Base-by-base conservation (phyloP, 2,329 filamentous ascomycete species). In the Fusarium protoensiforme region DNA sequence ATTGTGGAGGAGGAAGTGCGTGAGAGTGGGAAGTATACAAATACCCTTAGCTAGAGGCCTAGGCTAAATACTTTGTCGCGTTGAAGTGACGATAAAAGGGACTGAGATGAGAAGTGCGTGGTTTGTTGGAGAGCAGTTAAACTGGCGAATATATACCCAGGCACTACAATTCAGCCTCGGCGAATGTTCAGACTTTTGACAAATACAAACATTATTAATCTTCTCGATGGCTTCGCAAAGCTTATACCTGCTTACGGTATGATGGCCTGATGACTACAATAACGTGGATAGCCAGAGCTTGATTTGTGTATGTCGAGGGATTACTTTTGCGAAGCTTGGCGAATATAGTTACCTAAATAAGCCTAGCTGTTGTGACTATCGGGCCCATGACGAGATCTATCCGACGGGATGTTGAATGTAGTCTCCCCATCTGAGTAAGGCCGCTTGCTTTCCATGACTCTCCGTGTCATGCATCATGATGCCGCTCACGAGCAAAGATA, bases 141-240 rank as follows among this genome's bases (percentile, higher is more conserved):
- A 4, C 36, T 2, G n/a, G 18, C 18, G 36, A 46, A 27, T 27
- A 46, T 46, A 46, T 46, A 46, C 14, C 14, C 8, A 16, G 22
- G 4, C 22, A 18, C 22, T 6, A 14, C 22, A 27, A 46, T 16
- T 18, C 22, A 18, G 5, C n/a, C 22, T 27, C 8, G 3, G 5
- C 5, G 9, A 18, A 27, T 6, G 2, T 46, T 7, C 8, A 27
- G 5, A 2, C 41, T 6, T 4, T 46, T 46, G 16, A 48, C 43
- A 48, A 48, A 48, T 27, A 27, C 14, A 11, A 18, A 4, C 16
- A 48, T 48, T 48, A 48, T 27, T 48, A 48, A 48, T 48, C 43
- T 2, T 1, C 43, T 0, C 1, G 8, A 1, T 4, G 2, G 2
- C 5, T 27, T 2, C 11, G 2, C 7, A 22, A 16, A 14, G 3